Evolutionary conservation across 2,329 filamentous ascomycete genomes (phyloP).

Genomic region (Fusarium sp.): DNA sequence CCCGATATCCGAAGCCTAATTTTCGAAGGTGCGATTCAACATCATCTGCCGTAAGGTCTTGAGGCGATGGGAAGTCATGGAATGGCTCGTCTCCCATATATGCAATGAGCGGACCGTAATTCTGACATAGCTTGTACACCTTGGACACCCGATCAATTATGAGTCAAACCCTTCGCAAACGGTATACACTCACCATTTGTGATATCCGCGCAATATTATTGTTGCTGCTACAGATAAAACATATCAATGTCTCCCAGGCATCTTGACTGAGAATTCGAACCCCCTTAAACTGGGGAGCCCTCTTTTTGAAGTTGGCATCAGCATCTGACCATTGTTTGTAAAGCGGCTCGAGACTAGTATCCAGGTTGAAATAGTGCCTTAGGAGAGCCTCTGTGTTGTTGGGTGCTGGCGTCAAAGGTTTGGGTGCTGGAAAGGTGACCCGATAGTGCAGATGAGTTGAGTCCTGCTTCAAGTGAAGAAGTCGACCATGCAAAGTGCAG

Average conservation of each 20-base stretch:
- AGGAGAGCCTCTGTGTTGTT: constrained; percentile 81
- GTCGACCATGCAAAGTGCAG: constrained; percentile 84
- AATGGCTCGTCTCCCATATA: constrained; percentile 75
- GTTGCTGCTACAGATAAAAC: constrained; percentile 98
- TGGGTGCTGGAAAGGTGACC: constrained; percentile 65
- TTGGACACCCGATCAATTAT: constrained; percentile 48
- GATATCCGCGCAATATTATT: constrained; percentile 97
- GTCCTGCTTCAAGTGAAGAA: constrained; percentile 88
- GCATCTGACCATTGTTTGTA: constrained; percentile 88
- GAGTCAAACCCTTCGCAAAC: not conserved
- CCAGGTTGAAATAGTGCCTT: constrained; percentile 86
- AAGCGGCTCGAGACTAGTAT: constrained; percentile 76
- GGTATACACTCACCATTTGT: constrained; percentile 74
- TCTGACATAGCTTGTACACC: constrained; percentile 85
- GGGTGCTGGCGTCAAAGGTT: constrained; percentile 19
- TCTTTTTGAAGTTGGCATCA: constrained; percentile 88
- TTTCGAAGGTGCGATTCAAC: constrained; percentile 83
- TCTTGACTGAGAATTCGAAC: constrained; percentile 94
- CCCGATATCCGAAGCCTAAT: constrained; percentile 93
- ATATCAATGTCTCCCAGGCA: constrained; percentile 92
- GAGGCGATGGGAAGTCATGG: constrained; percentile 86
- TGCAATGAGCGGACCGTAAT: constrained; percentile 83
- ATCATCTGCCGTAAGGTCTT: constrained; percentile 74
- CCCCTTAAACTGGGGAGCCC: constrained; percentile 86
- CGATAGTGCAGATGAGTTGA: constrained; percentile 80